These are phyloP conservation scores for Cucurbita argyrosperma DNA, from an alignment of 306 rosid species.

Conservation along the genomic window DNA sequence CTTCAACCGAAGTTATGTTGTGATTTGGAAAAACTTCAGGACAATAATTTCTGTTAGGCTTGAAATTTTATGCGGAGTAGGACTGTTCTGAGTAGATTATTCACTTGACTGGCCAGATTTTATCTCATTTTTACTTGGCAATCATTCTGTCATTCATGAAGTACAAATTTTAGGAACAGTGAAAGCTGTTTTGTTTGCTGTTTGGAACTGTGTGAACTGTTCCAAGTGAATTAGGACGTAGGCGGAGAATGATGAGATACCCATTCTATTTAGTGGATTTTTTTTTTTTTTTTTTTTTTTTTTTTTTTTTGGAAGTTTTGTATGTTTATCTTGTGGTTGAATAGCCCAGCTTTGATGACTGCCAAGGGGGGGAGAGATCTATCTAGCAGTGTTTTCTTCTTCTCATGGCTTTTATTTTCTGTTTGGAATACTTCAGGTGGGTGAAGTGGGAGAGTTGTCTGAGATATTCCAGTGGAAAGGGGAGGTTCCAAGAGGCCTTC, in stretches of 20 bases:
- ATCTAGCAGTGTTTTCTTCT: neutral
- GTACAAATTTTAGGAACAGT: slow-evolving; percentile 1
- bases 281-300: neutral
- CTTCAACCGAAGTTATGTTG: neutral
- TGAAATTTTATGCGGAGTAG: neutral
- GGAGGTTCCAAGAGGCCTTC: slow-evolving; percentile 10
- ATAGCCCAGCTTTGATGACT: neutral
- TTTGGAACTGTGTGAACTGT: neutral
- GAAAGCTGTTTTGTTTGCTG: neutral
- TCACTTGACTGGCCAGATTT: neutral
- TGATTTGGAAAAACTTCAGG: neutral
- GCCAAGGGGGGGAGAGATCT: neutral
- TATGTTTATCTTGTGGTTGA: neutral
- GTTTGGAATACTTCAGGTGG: neutral
- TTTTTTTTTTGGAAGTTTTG: neutral
- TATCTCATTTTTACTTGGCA: neutral
- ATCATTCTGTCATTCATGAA: neutral
- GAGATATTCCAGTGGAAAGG: slow-evolving; percentile 12
- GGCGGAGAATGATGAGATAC: neutral
- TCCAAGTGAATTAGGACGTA: neutral
- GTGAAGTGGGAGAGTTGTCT: slow-evolving; percentile 4
- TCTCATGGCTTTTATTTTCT: neutral
- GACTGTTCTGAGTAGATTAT: neutral
- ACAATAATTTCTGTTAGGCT: neutral
- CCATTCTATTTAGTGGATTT: neutral